These are phyloP conservation scores for Porcisia deanei DNA, from an alignment of 208 protist genomes.

Conservation along the genomic window DNA sequence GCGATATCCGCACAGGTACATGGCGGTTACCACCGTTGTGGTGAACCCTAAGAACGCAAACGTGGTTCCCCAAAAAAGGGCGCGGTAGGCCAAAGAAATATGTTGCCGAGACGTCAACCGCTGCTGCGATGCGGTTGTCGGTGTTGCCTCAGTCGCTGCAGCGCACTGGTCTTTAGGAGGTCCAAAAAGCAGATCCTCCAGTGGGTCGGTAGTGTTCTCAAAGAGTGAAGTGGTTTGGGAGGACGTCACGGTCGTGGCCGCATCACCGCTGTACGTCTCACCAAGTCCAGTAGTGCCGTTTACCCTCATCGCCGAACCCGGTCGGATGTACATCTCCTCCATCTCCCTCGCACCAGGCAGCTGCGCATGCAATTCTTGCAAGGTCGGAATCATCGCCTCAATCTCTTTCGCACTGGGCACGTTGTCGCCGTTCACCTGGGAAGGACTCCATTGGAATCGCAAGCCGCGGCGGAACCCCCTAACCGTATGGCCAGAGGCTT, in stretches of 20 bases:
- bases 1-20: conserved; percentile 62
- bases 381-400: conserved; percentile 47
- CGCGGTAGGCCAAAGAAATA: conserved; percentile 68
- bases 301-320: not conserved
- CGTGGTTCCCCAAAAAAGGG: conserved; percentile 69
- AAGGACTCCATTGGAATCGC: conserved; percentile 41
- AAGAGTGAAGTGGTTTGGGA: conserved; percentile 17
- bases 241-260: not conserved
- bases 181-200: conserved; percentile 44
- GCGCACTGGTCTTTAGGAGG: conserved; percentile 23
- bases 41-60: conserved; percentile 61
- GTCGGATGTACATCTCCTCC: conserved; percentile 46
- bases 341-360: conserved; percentile 63
- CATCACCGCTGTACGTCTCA: not conserved
- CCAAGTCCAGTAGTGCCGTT: not conserved
- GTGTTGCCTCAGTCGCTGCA: not conserved
- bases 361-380: conserved; percentile 49
- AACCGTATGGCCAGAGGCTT: not conserved
- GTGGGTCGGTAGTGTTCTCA: conserved; percentile 35
- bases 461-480: conserved; percentile 38
- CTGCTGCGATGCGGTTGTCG: not conserved
- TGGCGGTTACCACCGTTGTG: conserved; percentile 36
- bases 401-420: conserved; percentile 64
- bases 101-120: conserved; percentile 31
- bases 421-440: conserved; percentile 70